A percentile compares a stretch with the other conserved stretches of the same genome.
Evolutionary conservation across 192 early-diverging fungal species (phyloP).

Genomic region (Coemansia sp.): DNA sequence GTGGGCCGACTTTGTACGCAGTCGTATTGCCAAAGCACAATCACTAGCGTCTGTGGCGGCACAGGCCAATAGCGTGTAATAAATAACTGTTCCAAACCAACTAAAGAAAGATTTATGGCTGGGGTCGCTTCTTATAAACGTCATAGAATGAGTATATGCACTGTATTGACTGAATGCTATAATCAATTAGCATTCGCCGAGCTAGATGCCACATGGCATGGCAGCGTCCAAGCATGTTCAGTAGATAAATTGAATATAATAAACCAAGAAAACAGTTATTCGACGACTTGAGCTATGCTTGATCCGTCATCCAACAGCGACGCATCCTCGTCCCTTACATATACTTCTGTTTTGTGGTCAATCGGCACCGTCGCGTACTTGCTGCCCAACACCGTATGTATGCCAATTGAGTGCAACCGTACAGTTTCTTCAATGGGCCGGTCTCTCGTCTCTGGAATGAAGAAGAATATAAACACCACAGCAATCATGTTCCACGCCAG

Average conservation of each 20-base stretch:
- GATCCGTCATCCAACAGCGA: conserved; percentile 2
- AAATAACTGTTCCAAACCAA: too few species aligned
- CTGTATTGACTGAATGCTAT: too few species aligned
- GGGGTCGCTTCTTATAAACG: background rate
- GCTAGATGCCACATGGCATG: background rate
- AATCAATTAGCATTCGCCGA: background rate
- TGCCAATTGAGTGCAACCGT: conserved; percentile 42
- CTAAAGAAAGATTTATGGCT: too few species aligned
- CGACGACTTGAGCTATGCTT: background rate
- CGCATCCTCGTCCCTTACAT: background rate
- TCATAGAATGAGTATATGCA: background rate
- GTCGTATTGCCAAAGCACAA: conserved; percentile 37
- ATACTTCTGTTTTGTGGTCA: conserved; percentile 14
- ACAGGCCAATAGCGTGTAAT: too few species aligned
- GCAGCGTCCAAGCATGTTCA: too few species aligned
- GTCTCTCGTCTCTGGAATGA: conserved; percentile 79
- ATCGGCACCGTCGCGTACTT: conserved; percentile 34
- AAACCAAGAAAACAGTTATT: background rate
- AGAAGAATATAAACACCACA: conserved; percentile 62
- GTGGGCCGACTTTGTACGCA: conserved; percentile 50
- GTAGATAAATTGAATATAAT: background rate
- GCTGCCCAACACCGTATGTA: conserved; percentile 42
- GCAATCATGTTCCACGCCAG: conserved; percentile 59
- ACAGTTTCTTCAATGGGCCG: conserved; percentile 66
- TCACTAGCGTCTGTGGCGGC: background rate